These are phyloP conservation scores for Macrocybe gigantea DNA, from an alignment of 768 basidiomycete species.

Conservation along the genomic window DNA sequence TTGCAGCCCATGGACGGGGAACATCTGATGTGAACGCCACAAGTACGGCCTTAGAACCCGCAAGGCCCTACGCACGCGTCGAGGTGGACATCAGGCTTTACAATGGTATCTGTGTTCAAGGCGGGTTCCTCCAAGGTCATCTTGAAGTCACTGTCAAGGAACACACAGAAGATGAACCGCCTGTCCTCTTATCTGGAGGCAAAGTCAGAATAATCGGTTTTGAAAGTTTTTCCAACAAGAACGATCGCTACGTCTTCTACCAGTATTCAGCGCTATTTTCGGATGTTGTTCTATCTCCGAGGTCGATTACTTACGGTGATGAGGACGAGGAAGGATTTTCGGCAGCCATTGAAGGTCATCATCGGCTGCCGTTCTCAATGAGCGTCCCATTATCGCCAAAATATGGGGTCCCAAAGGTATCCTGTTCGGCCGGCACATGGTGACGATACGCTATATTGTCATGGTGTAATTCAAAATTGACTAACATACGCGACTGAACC, in stretches of 20 bases:
- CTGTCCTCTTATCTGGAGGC: slow-evolving; percentile 63
- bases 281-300: slow-evolving; percentile 33
- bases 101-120: slow-evolving; percentile 73
- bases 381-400: slow-evolving; percentile 50
- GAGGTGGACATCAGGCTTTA: slow-evolving; percentile 79
- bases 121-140: slow-evolving; percentile 62
- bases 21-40: slow-evolving; percentile 36
- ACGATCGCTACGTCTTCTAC: slow-evolving; percentile 75
- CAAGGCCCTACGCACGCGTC: slow-evolving; percentile 67
- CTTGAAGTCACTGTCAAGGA: slow-evolving; percentile 45
- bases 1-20: slow-evolving; percentile 15
- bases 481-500: neutral
- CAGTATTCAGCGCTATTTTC: slow-evolving; percentile 54
- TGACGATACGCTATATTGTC: slow-evolving; percentile 69
- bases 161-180: slow-evolving; percentile 45
- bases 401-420: slow-evolving; percentile 51
- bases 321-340: slow-evolving; percentile 60
- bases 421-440: slow-evolving; percentile 49
- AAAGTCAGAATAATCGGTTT: slow-evolving; percentile 84
- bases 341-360: slow-evolving; percentile 57
- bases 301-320: too few relatives aligned
- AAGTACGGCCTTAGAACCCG: slow-evolving; percentile 58
- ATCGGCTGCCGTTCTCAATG: slow-evolving; percentile 70
- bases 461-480: slow-evolving; percentile 54
- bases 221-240: slow-evolving; percentile 57